Evolutionary conservation across 2,329 filamentous ascomycete genomes (phyloP).

Genomic region (Fusarium scirpi): DNA sequence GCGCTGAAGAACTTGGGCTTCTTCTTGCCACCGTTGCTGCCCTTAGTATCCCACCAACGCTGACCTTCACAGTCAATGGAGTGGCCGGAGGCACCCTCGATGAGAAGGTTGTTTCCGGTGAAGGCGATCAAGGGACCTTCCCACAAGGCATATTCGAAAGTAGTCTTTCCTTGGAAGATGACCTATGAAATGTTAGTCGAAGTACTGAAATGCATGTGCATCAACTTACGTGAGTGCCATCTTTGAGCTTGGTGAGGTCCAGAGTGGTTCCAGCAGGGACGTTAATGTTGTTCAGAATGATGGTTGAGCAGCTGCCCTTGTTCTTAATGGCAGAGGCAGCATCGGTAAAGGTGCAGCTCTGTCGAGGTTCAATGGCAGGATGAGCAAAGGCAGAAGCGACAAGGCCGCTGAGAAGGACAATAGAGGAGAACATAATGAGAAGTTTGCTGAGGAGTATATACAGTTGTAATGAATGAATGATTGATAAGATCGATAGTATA

Average conservation of each 20-base stretch:
- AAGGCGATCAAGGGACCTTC: conserved; percentile 71
- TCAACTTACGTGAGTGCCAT: conserved; percentile 56
- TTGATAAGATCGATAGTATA: not conserved
- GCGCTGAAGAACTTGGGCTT: conserved; percentile 73
- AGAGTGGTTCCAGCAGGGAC: conserved; percentile 70
- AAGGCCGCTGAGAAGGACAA: conserved; percentile 48
- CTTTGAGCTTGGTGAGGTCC: conserved; percentile 65
- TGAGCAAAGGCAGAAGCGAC: conserved; percentile 42
- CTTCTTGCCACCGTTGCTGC: conserved; percentile 68
- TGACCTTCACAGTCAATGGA: conserved; percentile 67
- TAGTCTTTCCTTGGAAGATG: conserved; percentile 74
- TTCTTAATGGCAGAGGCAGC: conserved; percentile 60
- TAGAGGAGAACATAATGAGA: conserved; percentile 28
- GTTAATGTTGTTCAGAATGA: conserved; percentile 63
- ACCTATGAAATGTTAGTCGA: conserved; percentile 46
- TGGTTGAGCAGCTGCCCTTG: conserved; percentile 65
- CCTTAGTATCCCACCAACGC: conserved; percentile 72
- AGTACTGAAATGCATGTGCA: too few species aligned
- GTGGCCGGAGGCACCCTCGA: conserved; percentile 62
- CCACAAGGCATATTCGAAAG: conserved; percentile 76
- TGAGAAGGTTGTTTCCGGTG: conserved; percentile 66
- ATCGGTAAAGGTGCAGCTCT: conserved; percentile 66
- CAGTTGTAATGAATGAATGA: not conserved
- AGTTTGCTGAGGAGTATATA: conserved; percentile 3
- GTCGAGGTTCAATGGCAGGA: conserved; percentile 42